Base-by-base conservation (phyloP, 2,329 filamentous ascomycete species). In the Penicillium aurantiogriseum region DNA sequence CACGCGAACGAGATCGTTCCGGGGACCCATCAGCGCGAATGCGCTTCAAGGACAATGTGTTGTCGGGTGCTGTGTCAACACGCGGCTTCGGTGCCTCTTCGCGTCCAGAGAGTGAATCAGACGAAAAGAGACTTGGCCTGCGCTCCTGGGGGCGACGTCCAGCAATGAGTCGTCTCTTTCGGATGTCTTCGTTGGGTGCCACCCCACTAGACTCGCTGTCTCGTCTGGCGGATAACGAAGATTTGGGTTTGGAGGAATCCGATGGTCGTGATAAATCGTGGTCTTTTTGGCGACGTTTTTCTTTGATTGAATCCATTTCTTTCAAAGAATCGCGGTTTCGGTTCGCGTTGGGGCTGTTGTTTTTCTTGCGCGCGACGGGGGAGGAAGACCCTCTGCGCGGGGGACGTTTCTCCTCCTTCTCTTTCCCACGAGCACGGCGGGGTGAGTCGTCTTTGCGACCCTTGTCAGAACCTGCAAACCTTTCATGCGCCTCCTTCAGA, bases 401-500 rank as follows among this genome's bases (percentile, higher is more conserved):
- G 5, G 63, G 38, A 15, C 73, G 71, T 55, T 71, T 70, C n/a
- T 67, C 69, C 5, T 74, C 70, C 58, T 70, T 76, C n/a, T 77
- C 75, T 50, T 69, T 70, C 13, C 74, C 75, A 29, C 76, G 74
- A 5, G 72, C 65, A 35, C 71, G 71, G 53, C 75, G 72, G 11
- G 76, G 76, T 11, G 76, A 78, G 47, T 67, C 67, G 49, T 63
- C 59, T 57, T 73, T 76, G 21, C 70, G 71, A 29, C 56, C 60
- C 55, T 75, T 77, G 4, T 60, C 71, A 68, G 33, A 58, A 57
- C 48, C 62, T 61, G 27, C 64, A 59, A 74, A 70, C 33, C 74
- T 75, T 45, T 80, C 76, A 58, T 76, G 80, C 1, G 79, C 78
- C n/a, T 87, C 83, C 71, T 92, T 92, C 48, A 99, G 75, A 54